phyloP scores from a whole-genome alignment of 176 grass and related monocot species.

The Carex pumila region DNA sequence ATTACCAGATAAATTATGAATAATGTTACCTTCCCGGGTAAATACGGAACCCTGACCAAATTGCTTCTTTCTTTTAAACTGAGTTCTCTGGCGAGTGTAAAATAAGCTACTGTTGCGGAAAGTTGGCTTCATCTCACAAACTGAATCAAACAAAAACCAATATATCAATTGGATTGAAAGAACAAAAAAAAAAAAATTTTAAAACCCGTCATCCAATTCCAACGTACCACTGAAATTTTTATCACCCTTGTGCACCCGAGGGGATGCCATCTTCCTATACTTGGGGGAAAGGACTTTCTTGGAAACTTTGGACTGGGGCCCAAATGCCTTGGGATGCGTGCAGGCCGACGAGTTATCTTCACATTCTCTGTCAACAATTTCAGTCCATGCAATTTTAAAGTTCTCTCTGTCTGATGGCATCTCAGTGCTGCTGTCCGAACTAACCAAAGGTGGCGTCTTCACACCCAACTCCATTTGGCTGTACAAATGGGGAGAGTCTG shows the following conservation, averaged over 20 bases:
- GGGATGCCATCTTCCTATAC: conserved; percentile 44
- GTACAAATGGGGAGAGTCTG: conserved; percentile 33
- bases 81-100: conserved; percentile 83
- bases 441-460: conserved; percentile 71
- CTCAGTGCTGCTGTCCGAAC: conserved; percentile 80
- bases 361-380: conserved; percentile 55
- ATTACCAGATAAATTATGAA: background rate
- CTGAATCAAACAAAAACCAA: conserved; percentile 39
- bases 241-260: conserved; percentile 37
- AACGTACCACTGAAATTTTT: conserved; percentile 52
- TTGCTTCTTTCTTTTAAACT: conserved; percentile 82
- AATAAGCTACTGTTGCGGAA: conserved; percentile 61
- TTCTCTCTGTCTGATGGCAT: conserved; percentile 41
- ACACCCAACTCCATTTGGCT: conserved; percentile 49
- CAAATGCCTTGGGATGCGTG: conserved; percentile 57
- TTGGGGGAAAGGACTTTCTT: conserved; percentile 63
- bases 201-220: background rate
- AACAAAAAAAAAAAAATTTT: background rate
- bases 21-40: conserved; percentile 2
- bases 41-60: conserved; percentile 42
- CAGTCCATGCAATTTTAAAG: conserved; percentile 35
- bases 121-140: conserved; percentile 58
- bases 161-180: background rate
- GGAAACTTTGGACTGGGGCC: conserved; percentile 45
- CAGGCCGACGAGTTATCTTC: conserved; percentile 90